Evolutionary conservation across 805 yeast genomes (phyloP).

Genomic region (Torulaspora franciscae): DNA sequence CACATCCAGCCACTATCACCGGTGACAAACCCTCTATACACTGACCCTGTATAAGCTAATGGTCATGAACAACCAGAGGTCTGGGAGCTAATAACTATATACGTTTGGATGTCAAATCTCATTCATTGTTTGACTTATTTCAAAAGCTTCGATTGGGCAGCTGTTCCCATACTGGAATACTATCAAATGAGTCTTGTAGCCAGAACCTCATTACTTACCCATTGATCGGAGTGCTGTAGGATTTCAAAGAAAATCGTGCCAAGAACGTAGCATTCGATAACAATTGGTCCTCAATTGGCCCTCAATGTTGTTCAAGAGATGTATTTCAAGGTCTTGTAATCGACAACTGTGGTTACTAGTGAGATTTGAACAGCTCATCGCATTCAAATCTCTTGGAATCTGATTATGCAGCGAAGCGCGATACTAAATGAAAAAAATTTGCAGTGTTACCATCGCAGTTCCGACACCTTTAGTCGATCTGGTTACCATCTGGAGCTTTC

Average conservation of each 20-base stretch:
- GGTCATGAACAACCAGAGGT: background rate
- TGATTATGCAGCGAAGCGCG: background rate
- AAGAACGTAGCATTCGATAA: too few relatives aligned
- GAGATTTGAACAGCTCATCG: background rate
- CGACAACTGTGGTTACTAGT: background rate
- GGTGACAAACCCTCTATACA: background rate
- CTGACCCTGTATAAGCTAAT: background rate
- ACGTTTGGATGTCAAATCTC: conserved; percentile 1
- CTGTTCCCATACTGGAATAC: background rate
- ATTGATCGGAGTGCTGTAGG: too few relatives aligned
- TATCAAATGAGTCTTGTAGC: background rate
- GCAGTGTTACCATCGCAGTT: background rate
- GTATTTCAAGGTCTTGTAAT: too few relatives aligned
- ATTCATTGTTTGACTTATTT: background rate
- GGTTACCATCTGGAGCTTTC: background rate
- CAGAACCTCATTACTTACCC: too few relatives aligned
- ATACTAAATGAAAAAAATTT: background rate
- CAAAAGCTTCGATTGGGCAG: background rate
- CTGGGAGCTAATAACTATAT: background rate
- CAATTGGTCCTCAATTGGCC: too few relatives aligned
- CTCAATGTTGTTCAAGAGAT: too few relatives aligned
- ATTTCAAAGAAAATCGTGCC: too few relatives aligned
- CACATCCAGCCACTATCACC: background rate
- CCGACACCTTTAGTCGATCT: background rate
- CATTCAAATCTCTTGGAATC: background rate